Evolutionary conservation across 1,284 basidiomycete genomes (phyloP).

Genomic region (Thecaphora thlaspeos): DNA sequence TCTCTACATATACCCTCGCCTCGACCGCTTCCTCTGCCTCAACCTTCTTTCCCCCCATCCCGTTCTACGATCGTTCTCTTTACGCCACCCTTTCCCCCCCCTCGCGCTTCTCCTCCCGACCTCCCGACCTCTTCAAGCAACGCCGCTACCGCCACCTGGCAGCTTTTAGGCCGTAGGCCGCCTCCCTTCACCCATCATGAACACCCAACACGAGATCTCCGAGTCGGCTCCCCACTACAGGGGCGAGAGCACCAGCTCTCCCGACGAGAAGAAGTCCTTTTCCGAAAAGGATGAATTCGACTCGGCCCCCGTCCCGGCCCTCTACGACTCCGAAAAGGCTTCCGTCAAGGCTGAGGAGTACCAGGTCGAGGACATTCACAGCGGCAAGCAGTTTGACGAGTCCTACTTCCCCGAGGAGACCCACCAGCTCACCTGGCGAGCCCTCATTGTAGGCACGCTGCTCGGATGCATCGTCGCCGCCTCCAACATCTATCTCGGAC

Average conservation of each 20-base stretch:
- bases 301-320: conserved; percentile 20
- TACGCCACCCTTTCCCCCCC: conserved; percentile 2
- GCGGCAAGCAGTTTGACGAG: conserved; percentile 34
- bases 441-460: conserved; percentile 66
- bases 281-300: conserved; percentile 25
- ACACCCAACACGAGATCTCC: conserved; percentile 34
- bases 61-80: conserved; percentile 1
- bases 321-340: conserved; percentile 34
- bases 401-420: conserved; percentile 35
- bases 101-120: not conserved
- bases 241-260: conserved; percentile 9
- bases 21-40: conserved; percentile 2
- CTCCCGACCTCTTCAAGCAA: conserved; percentile 1
- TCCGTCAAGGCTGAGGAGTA: conserved; percentile 23
- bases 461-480: conserved; percentile 68
- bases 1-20: conserved; percentile 10
- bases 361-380: conserved; percentile 21
- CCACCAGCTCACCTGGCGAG: conserved; percentile 57
- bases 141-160: too few species aligned
- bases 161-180: too few species aligned
- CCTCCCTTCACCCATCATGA: conserved; percentile 3
- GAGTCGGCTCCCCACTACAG: conserved; percentile 29
- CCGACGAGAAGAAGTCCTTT: conserved; percentile 30
- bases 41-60: not conserved
- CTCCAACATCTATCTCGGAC: conserved; percentile 69